These are phyloP conservation scores for Coemansia furcata DNA, from an alignment of 192 early-diverging fungal genomes.

Conservation along the genomic window DNA sequence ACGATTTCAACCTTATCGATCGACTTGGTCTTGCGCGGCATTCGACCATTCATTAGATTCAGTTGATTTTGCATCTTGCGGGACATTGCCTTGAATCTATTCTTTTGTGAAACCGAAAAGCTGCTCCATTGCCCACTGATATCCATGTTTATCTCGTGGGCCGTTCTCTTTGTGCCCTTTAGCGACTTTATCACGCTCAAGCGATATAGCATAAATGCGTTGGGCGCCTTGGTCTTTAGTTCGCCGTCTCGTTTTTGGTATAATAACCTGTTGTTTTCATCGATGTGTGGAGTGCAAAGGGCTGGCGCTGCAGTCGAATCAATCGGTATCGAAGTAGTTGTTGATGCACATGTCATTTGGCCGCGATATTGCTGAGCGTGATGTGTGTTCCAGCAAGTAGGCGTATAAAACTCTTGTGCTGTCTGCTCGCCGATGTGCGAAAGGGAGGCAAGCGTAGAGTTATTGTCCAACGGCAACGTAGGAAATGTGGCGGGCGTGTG, in stretches of 20 bases:
- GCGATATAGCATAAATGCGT: conserved; percentile 31
- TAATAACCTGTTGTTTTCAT: background rate
- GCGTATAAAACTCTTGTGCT: background rate
- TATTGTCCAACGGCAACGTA: background rate
- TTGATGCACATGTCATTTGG: background rate
- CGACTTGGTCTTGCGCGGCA: background rate
- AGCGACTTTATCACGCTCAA: conserved; percentile 12
- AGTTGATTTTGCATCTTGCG: conserved; percentile 8
- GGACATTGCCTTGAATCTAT: background rate
- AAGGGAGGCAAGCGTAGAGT: background rate
- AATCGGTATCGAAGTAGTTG: background rate
- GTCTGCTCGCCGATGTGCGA: background rate
- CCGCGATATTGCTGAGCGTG: background rate
- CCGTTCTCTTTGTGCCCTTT: conserved; percentile 11
- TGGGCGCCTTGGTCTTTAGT: conserved; percentile 15
- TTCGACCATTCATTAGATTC: background rate
- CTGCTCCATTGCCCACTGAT: conserved; percentile 3
- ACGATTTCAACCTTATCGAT: background rate
- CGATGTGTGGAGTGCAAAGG: background rate
- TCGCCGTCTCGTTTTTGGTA: conserved; percentile 4
- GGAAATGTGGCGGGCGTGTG: background rate
- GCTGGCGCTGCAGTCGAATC: background rate
- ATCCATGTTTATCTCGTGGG: conserved; percentile 9
- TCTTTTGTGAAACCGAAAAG: background rate
- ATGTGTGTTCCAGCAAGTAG: background rate